Base-by-base conservation (phyloP, 179 eudicot species). In the Pouteria campechiana region DNA sequence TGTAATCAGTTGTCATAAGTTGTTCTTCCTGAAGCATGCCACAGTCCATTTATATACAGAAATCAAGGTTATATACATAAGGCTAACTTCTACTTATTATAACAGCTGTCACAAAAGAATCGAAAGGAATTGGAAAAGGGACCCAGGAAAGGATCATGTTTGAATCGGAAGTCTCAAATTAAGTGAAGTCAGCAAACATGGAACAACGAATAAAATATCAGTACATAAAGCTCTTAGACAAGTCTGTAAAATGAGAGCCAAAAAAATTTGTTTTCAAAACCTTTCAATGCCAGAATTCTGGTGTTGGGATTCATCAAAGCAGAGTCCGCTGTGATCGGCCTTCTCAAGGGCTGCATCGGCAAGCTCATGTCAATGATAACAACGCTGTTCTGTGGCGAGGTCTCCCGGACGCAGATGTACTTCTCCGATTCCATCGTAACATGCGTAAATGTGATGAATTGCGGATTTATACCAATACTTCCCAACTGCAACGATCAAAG, bases 381-480 rank as follows among this genome's bases (percentile, higher is more conserved):
- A 41, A 89, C 93, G 58, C 93, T 85, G 52, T 85, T 88, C 52
- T 84, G 95, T 13, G 97, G 95, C 5, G 95, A 54, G 0, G 94
- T 88, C 64, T 88, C 97, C n/a, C 97, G 72, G 25, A 88, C 92
- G 53, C 97, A 84, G 56, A 88, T 80, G 41, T 75, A 88, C 82
- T 84, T 89, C 39, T 89, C 97, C 2, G 97, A 89, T 76, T 89
- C 97, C 97, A 89, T 85, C 2, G 95, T 89, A 21, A 89, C 97
- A 65, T 85, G 85, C 11, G 94, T 89, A 33, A 89, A 89, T 7
- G 97, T 85, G 34, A 89, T 81, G 58, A 89, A 89, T 63, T 89
- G 97, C 14, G 67, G 79, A 61, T 72, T 90, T 54, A 90, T 79
- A 67, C 98, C 95, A 37, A 86, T 44, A 74, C 84, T 90, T 15